Percentiles rank a stretch among this genome's conserved stretches.
Evolutionary conservation across 345 rosid species (phyloP).

Genomic region (Ricinus communis): DNA sequence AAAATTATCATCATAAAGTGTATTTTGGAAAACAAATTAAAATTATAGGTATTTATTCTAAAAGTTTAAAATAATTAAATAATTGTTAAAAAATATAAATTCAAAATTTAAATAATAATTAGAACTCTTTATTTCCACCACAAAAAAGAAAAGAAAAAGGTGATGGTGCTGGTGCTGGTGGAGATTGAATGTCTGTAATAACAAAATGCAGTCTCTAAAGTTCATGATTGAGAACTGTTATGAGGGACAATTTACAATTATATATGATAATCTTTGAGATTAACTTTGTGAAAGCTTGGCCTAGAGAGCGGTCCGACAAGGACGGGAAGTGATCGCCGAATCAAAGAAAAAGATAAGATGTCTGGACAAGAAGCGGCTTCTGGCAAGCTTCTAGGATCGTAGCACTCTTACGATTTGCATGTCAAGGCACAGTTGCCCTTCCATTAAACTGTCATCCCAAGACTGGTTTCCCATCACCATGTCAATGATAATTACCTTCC

Average conservation of each 20-base stretch:
- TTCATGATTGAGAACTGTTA: slow-evolving; percentile 18
- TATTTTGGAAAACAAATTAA: no score
- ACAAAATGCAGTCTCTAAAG: slow-evolving; percentile 2
- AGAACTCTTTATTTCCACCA: no score
- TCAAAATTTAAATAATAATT: no score
- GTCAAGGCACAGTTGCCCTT: slow-evolving; percentile 24
- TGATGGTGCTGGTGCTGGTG: slow-evolving; percentile 20
- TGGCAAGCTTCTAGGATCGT: no score
- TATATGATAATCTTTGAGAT: neutral
- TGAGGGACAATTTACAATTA: slow-evolving; percentile 16
- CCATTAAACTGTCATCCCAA: neutral
- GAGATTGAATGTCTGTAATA: slow-evolving; percentile 16
- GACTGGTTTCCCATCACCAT: slow-evolving; percentile 13
- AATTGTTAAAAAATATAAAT: no score
- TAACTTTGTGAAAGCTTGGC: neutral
- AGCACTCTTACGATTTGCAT: slow-evolving; percentile 20
- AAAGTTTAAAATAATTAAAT: no score
- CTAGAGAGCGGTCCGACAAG: no score
- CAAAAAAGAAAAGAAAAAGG: slow-evolving; percentile 22
- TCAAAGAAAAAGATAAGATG: no score
- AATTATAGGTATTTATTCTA: no score
- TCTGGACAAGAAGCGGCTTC: no score
- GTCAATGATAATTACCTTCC: slow-evolving; percentile 8
- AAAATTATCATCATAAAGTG: no score
- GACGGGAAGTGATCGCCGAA: no score